Evolutionary conservation across 495 filamentous ascomycete genomes (phyloP), one percentile per base, ranked within the genome.

Genomic region (Aspergillus ellipticus): DNA sequence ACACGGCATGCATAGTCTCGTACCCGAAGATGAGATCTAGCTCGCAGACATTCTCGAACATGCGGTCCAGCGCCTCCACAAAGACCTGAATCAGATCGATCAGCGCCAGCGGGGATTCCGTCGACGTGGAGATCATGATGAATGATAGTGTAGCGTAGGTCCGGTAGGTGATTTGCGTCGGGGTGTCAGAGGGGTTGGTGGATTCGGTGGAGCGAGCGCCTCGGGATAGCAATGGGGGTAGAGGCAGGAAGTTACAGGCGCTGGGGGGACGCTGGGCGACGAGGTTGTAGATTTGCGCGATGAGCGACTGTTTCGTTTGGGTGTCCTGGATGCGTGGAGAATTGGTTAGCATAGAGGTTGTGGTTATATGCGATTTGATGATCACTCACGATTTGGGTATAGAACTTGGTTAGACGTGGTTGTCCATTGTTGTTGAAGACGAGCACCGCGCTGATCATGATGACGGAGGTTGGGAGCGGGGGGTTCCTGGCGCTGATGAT

Each of bases 401-500:
- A 99, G 80, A 99, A 99, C 66, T 97, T 97, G 56, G 93, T 97
- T 55, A 99, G 82, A 29, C 94, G 88, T 15, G 94, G 93, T 67
- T 97, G 92, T 57, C 94, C 94, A 55, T 89, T 89, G 72, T 96
- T 96, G 70, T 99, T 99, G 81, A 99, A 99, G 67, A 99, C 92
- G 39, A 99, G 81, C 49, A 99, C 90, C 31, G 94, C 94, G 81
- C 97, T 99, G 74, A 99, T 97, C 94, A 99, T 98, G 6, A 64
- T 69, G 64, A n/a, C 35, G 35, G 35, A 28, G 3, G 20, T 8
- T 13, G 16, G 37, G 37, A 13, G 37, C 3, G 8, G 42, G 20
- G 2, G 5, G 17, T 21, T 13, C 4, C 17, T 45, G 17, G 17
- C 15, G 7, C 42, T 17, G 17, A 4, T 4, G 21, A 2, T 21